phyloP scores from a whole-genome alignment of 192 early-diverging fungal species.

The Coemansia sp. region DNA sequence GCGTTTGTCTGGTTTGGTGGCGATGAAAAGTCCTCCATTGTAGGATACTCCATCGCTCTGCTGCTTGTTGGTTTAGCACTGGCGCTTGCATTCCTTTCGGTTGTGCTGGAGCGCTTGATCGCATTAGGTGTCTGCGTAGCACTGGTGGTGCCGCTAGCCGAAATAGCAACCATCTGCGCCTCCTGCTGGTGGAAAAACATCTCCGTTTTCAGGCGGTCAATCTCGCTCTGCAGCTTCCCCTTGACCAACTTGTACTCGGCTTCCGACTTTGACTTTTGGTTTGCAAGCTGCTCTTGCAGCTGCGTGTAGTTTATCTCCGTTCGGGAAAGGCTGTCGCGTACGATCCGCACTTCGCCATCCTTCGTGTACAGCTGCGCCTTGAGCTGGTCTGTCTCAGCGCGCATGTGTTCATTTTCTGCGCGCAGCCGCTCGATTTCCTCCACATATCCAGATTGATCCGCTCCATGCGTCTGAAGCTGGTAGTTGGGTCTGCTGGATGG shows the following conservation, averaged over 20 bases:
- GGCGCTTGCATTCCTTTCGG: not conserved
- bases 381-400: conserved; percentile 26
- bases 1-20: conserved; percentile 16
- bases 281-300: conserved; percentile 47
- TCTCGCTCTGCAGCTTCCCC: conserved; percentile 20
- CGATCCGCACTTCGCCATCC: conserved; percentile 51
- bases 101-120: not conserved
- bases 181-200: conserved; percentile 48
- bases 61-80: not conserved
- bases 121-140: not conserved
- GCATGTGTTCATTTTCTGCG: conserved; percentile 31
- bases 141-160: not conserved
- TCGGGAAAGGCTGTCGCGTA: conserved; percentile 44
- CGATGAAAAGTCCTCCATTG: conserved; percentile 35
- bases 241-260: conserved; percentile 11
- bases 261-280: conserved; percentile 21
- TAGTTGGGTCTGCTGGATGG: not conserved
- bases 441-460: not conserved
- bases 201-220: conserved; percentile 42
- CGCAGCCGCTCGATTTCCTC: conserved; percentile 33
- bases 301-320: conserved; percentile 54
- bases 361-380: conserved; percentile 42
- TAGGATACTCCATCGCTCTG: conserved; percentile 16
- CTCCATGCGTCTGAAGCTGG: not conserved
- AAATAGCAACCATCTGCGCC: conserved; percentile 18